Evolutionary conservation across 73 alveolate species (phyloP), one percentile per base, ranked within the genome.

Genomic region (Symbiodinium natans): DNA sequence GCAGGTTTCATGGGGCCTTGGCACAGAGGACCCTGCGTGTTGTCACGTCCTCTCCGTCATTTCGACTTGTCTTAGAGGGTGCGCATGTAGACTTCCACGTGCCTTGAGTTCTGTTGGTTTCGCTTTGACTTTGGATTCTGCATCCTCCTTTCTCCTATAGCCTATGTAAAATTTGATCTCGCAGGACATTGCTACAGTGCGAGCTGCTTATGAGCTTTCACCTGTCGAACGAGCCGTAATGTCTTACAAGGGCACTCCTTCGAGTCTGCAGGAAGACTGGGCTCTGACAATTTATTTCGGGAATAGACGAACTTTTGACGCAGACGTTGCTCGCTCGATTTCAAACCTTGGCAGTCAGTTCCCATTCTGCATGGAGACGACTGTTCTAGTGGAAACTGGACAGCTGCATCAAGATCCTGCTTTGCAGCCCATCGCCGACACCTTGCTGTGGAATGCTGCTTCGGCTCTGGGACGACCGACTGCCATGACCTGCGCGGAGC

Each of bases 1-100:
- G 33, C 93, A 86, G 83, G 29, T 42, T 2, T 34, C 93, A 27
- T 33, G 38, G 23, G 93, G 93, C 38, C 29, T 63, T 25, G 80
- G 9, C 21, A 63, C 80, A 52, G 71, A 52, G 71, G 71, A 52
- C 71, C 71, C 71, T 52, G 71, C 27, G 23, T 52, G 71, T 52
- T 52, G 15, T 52, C 71, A 52, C 25, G 71, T 52, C 71, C 71
- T 52, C 31, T 52, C 71, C 71, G 71, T 52, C 71, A 52, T 52
- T 52, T 52, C 71, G 71, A 52, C 31, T 52, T 52, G 71, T 13
- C 71, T 15, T 52, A 13, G 71, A 52, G 31, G 71, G 71, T 13
- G 71, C 2, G 25, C 71, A 52, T 4, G 71, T 52, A 52, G 71
- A 52, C 71, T 52, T 52, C 71, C 31, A 15, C 71, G 2, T 52